Evolutionary conservation across 2,329 filamentous ascomycete genomes (phyloP), one percentile per base, ranked within the genome.

Genomic region (Ophiobolus disseminans): DNA sequence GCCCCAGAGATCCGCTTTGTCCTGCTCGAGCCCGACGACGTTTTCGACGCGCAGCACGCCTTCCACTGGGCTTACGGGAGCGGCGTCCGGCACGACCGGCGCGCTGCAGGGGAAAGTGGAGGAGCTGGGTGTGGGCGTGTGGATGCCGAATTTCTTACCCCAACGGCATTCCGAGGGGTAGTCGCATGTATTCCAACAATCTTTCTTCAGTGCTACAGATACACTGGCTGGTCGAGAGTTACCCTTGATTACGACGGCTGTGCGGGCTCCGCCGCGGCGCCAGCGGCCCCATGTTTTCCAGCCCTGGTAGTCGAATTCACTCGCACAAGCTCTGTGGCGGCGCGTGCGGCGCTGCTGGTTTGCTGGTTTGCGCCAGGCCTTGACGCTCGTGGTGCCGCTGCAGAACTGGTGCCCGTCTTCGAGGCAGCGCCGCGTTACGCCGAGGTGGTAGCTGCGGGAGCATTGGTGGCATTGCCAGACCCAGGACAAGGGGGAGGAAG

Each of bases 401-500:
- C 81, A 83, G 71, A 82, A 82, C 50, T 70, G 68, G 61, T 83
- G 81, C 2, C 81, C 80, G 54, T 83, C 80, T 36, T 79, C 72
- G 6, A 83, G 75, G 50, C 80, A 83, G 42, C 81, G 76, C 0
- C 78, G 75, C 0, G 81, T 83, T 2, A 75, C 75, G 16, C 73
- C 76, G 2, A 83, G 70, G 1, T 70, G 67, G 63, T 82, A 83
- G 9, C 67, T 71, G 14, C 67, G 70, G 28, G 69, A 65, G 66
- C 81, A 83, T 34, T 77, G 61, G 60, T 83, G 81, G 59, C 81
- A 83, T 54, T 75, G 73, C 81, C 81, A 83, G 25, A 79, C 65
- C 80, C 80, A 83, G 16, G 62, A 58, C 3, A 78, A 66, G 0
- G 76, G 74, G 1, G 22, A 45, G 1, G 22, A n/a, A 5, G 62